phyloP scores from a whole-genome alignment of 495 filamentous ascomycete species.

The Neurospora africana region DNA sequence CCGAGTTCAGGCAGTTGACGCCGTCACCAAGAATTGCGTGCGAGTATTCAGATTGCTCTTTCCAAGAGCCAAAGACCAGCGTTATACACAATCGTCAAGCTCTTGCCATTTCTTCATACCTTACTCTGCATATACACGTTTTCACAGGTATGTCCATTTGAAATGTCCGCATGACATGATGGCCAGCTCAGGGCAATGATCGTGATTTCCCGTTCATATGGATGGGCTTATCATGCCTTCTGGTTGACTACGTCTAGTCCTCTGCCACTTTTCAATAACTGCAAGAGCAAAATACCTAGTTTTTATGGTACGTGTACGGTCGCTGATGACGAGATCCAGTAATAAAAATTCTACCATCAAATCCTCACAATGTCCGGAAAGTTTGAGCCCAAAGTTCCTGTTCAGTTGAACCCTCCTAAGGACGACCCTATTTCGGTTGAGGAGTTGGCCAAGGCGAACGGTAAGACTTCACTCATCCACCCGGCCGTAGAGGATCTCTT shows the following conservation, averaged over 20 bases:
- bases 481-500: background rate
- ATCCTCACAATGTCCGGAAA: constrained; percentile 45
- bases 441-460: constrained; percentile 69
- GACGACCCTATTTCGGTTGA: constrained; percentile 70
- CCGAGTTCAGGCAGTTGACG: background rate
- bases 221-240: background rate
- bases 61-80: background rate
- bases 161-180: background rate
- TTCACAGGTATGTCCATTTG: background rate
- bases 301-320: background rate
- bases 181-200: background rate
- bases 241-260: background rate
- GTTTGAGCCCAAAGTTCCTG: constrained; percentile 77
- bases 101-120: background rate
- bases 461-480: constrained; percentile 35
- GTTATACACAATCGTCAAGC: background rate
- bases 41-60: background rate
- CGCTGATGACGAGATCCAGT: background rate
- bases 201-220: background rate
- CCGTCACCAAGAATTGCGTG: background rate
- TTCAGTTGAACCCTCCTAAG: constrained; percentile 76
- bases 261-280: too few relatives aligned
- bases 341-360: background rate
- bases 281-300: too few relatives aligned
- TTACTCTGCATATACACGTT: background rate